Base-by-base conservation (phyloP, 495 filamentous ascomycete species). In the Tuber brumale region DNA sequence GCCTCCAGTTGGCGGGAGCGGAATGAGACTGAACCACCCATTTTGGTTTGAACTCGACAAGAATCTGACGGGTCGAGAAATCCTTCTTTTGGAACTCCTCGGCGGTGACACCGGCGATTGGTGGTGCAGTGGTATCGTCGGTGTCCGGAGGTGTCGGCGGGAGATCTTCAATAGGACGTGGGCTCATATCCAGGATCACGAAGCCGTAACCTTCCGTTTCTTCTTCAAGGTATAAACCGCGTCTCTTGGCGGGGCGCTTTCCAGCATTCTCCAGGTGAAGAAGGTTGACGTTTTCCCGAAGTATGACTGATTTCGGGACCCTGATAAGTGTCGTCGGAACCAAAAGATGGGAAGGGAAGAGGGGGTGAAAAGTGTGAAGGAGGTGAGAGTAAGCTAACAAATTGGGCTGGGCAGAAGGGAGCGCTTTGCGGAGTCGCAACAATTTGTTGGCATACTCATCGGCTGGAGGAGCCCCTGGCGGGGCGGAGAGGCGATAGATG, bases 41-140 rank as follows among this genome's bases (percentile, higher is more conserved):
- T 84, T 99, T 99, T 9, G 95, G 94, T 81, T 99, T 99, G 80
- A 98, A 90, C 83, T 99, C 93, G 37, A 94, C 84, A 0, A 90
- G 81, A 0, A 86, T 84, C 31, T 88, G 85, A 18, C 80, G 72
- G 10, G 74, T 72, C 2, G 31, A 35, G 57, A 66, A 31, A 35
- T 12, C 57, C 27, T 66, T 35, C 27, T 14, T 27, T 19, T 66
- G 31, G 57, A 66, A 66, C 14, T 8, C 57, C 57, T 16, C 70
- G 14, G 35, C 21, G 21, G 18, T 43, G 51, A n/a, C 31, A 10
- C n/a, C 19, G 37, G 43, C 14, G 9, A 66, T n/a, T 18, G 41
- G 39, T 70, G 74, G 16, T 23, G 18, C 39, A 10, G 43, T 35
- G 72, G 43, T 45, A 66, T 35, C 57, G 6, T 66, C 57, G 27